Base-by-base conservation (phyloP, 1,284 basidiomycete genomes). In the Ustilago hordei region DNA sequence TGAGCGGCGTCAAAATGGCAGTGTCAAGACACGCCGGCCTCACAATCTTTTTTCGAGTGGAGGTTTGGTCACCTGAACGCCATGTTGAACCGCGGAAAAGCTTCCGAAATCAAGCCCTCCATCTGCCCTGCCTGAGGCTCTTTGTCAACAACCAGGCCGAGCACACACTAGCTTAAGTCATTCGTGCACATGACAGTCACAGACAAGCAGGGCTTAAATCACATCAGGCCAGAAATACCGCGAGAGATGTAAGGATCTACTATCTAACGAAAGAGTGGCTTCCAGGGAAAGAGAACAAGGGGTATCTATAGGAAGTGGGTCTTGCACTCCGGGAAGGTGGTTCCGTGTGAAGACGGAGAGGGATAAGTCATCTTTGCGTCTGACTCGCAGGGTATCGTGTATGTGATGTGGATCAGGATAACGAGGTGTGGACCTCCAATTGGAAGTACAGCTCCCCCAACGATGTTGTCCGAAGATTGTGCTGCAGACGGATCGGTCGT, bases 271-370 rank as follows among this genome's bases (percentile, higher is more conserved):
- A 48, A 31, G 54, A 55, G 17, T 41, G 35, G 34, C 12, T 31
- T 38, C 12, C 23, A 34, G 11, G 23, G 11, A n/a, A 52, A 43
- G 34, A 32, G 32, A 31, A 41, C 3, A 28, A 8, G 12, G 68
- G 62, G 68, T 70, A 70, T 70, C 58, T 64, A 61, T 17, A 23
- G 53, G 23, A 38, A 13, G 19, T 6, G 45, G 17, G 15, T 45
- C 53, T 64, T 63, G 60, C 60, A 59, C 60, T 55, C 60, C 50
- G 60, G 55, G 56, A 69, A 62, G 48, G 31, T 38, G 36, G 23
- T 38, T 38, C 13, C 36, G 36, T 38, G 8, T 13, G 13, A 38
- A 8, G 13, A 38, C 36, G 36, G 36, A 38, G 13, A 38, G 23
- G 23, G 5, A 38, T 13, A 38, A 13, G 8, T 13, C 36, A 13